Conservation (phyloP, 257 asterid genomes). For the Primulina huaijiensis region DNA sequence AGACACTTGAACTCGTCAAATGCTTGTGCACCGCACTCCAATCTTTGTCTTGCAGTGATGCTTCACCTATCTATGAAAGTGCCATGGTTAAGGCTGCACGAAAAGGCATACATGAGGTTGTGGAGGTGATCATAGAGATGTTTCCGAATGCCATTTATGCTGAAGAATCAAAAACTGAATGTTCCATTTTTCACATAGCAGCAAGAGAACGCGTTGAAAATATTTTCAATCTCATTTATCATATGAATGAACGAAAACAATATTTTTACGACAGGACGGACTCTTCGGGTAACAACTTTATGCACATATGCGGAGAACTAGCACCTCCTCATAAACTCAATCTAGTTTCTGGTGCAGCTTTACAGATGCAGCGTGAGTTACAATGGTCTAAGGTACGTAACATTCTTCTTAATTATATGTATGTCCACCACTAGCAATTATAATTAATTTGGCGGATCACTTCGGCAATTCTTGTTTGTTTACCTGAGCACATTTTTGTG, state of each 20-base stretch:
- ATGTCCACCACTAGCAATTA: background rate
- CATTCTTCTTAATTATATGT: background rate
- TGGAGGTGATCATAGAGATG: constrained; percentile 7
- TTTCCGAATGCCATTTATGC: constrained; percentile 10
- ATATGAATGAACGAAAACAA: constrained; percentile 1
- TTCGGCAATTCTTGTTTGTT: too few relatives aligned
- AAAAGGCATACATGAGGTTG: constrained; percentile 12
- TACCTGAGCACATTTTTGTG: background rate
- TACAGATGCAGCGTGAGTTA: constrained; percentile 18
- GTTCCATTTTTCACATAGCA: constrained; percentile 8
- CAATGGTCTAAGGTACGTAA: constrained; percentile 21
- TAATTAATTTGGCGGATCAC: too few relatives aligned
- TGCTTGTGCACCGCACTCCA: constrained; percentile 10
- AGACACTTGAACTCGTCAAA: constrained; percentile 4
- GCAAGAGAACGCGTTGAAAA: constrained; percentile 4
- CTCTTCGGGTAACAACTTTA: background rate
- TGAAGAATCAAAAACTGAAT: background rate
- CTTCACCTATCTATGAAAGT: background rate
- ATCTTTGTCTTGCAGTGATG: background rate
- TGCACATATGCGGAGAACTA: constrained; percentile 8
- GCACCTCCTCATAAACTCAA: constrained; percentile 1
- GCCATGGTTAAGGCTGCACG: constrained; percentile 18
- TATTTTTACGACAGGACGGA: background rate
- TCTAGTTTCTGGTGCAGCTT: background rate
- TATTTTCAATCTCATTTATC: constrained; percentile 9